Conservation (phyloP, 2,329 filamentous ascomycete genomes). For the Zelopaecilomyces penicillatus region DNA sequence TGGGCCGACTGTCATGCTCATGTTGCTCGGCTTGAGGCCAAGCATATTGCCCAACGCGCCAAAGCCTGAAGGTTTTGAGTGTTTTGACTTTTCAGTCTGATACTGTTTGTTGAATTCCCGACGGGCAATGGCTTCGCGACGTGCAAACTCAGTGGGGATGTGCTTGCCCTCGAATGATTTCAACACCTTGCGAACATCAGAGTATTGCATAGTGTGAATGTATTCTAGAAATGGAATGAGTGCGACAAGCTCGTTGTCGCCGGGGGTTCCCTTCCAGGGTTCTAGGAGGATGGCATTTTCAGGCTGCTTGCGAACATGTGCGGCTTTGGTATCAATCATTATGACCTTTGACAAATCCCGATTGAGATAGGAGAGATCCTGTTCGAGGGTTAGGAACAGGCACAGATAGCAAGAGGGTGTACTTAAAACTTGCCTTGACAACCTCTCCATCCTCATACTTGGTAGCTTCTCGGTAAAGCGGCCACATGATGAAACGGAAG, state of each 20-base stretch:
- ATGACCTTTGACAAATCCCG: conserved; percentile 92
- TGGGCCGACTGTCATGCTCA: conserved; percentile 49
- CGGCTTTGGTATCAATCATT: conserved; percentile 77
- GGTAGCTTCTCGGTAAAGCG: conserved; percentile 91
- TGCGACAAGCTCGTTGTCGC: conserved; percentile 78
- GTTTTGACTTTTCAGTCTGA: conserved; percentile 57
- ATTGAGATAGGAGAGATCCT: conserved; percentile 98
- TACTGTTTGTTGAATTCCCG: conserved; percentile 77
- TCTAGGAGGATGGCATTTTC: conserved; percentile 90
- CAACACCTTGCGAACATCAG: conserved; percentile 77
- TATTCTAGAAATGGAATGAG: conserved; percentile 97
- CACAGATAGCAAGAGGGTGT: not conserved
- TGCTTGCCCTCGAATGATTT: conserved; percentile 83
- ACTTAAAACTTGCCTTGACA: conserved; percentile 63
- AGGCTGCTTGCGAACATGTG: conserved; percentile 82
- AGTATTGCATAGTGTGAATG: conserved; percentile 84
- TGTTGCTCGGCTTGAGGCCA: conserved; percentile 64
- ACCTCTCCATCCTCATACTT: conserved; percentile 94
- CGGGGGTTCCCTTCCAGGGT: conserved; percentile 77
- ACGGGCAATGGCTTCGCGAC: conserved; percentile 76
- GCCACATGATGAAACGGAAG: conserved; percentile 91
- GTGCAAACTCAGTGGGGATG: conserved; percentile 84
- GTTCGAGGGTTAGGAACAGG: conserved; percentile 11
- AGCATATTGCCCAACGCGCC: conserved; percentile 63
- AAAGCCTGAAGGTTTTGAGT: conserved; percentile 48